Conservation (phyloP, 495 filamentous ascomycete species). For the Cudoniella acicularis region DNA sequence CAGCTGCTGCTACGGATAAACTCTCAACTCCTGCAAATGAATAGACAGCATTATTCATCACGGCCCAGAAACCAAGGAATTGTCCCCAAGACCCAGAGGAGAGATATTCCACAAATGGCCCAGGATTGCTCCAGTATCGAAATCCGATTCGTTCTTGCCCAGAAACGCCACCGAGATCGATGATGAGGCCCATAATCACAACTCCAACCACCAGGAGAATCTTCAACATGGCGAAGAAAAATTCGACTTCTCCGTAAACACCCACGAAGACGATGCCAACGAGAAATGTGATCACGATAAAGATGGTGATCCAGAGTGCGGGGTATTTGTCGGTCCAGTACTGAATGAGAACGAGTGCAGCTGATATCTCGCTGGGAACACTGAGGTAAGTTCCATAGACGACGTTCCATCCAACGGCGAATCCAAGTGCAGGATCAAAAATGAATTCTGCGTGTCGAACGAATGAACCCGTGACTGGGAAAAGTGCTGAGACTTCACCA, state of each 20-base stretch:
- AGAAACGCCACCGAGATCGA: constrained; percentile 56
- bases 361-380: constrained; percentile 60
- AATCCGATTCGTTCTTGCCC: constrained; percentile 48
- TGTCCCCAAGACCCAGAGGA: constrained; percentile 48
- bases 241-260: constrained; percentile 55
- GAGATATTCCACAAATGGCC: constrained; percentile 60
- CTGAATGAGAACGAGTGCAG: constrained; percentile 55
- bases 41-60: constrained; percentile 53
- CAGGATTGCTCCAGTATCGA: constrained; percentile 65
- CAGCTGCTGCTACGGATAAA: constrained; percentile 68
- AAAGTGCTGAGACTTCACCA: constrained; percentile 58
- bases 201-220: constrained; percentile 49
- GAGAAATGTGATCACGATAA: constrained; percentile 49
- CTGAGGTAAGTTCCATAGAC: constrained; percentile 45
- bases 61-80: constrained; percentile 30
- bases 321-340: constrained; percentile 52
- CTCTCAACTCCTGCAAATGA: constrained; percentile 81
- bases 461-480: constrained; percentile 54
- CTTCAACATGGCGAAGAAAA: constrained; percentile 55
- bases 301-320: constrained; percentile 50
- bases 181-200: constrained; percentile 47
- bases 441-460: constrained; percentile 67
- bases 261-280: constrained; percentile 51
- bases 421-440: constrained; percentile 74
- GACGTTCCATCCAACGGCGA: constrained; percentile 66